phyloP scores from a whole-genome alignment of 108 stramenopile species.

The Chaetoceros tenuissimus region DNA sequence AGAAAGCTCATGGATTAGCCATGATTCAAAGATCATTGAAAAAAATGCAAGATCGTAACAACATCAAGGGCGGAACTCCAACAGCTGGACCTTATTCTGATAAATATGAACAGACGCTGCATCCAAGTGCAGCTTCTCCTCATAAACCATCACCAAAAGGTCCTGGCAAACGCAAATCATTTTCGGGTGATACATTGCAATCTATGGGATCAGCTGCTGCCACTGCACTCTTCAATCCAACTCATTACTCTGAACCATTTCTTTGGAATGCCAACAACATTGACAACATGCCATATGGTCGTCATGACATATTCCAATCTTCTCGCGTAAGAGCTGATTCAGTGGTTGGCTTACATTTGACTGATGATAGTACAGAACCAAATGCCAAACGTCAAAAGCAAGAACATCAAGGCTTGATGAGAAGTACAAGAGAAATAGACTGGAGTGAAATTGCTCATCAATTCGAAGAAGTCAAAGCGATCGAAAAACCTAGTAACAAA shows the following conservation, averaged over 20 bases:
- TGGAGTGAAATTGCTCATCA: conserved; percentile 73
- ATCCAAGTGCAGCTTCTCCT: conserved; percentile 6
- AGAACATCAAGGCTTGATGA: not conserved
- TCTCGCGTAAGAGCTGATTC: conserved; percentile 21
- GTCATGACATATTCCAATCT: conserved; percentile 20
- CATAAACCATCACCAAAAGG: conserved; percentile 14
- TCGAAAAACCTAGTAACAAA: conserved; percentile 20
- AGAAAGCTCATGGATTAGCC: conserved; percentile 67
- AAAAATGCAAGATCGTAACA: conserved; percentile 69
- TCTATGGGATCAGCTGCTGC: conserved; percentile 20
- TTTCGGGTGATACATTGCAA: conserved; percentile 18
- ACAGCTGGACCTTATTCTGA: conserved; percentile 66
- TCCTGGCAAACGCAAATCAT: conserved; percentile 24
- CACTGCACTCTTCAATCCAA: conserved; percentile 46
- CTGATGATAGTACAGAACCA: conserved; percentile 12
- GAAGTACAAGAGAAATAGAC: conserved; percentile 59
- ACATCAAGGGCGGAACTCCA: conserved; percentile 59
- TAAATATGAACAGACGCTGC: not conserved
- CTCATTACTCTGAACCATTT: conserved; percentile 50
- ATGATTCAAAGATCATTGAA: conserved; percentile 77
- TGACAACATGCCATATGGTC: conserved; percentile 63
- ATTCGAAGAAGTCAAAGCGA: conserved; percentile 43
- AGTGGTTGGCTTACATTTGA: conserved; percentile 9
- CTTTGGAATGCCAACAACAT: conserved; percentile 33
- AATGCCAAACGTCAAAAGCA: not conserved